phyloP scores from a whole-genome alignment of 495 filamentous ascomycete genomes.

The Lasiosphaeria miniovina region DNA sequence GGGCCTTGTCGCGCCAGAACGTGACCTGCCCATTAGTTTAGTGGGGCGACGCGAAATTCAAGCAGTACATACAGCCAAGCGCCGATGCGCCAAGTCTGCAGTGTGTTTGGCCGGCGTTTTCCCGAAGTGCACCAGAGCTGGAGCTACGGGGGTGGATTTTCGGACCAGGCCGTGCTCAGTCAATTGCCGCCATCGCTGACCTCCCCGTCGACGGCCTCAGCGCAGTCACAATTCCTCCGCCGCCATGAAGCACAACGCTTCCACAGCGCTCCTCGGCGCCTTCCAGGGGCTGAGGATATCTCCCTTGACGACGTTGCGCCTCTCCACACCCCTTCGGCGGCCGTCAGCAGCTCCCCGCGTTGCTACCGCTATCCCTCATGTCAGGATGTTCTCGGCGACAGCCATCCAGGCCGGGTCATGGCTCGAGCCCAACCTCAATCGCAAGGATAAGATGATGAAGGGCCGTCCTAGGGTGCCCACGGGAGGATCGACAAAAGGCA shows the following conservation, averaged over 20 bases:
- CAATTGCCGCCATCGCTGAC: neutral
- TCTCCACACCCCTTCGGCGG: constrained; percentile 24
- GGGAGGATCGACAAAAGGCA: constrained; percentile 86
- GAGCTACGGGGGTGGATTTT: constrained; percentile 4
- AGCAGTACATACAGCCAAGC: neutral
- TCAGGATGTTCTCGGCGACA: constrained; percentile 72
- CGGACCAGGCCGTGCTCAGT: neutral
- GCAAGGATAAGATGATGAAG: constrained; percentile 83
- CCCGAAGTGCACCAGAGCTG: neutral
- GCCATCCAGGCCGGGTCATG: constrained; percentile 60
- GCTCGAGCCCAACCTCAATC: constrained; percentile 73
- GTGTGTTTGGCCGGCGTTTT: constrained; percentile 4
- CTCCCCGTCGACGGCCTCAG: constrained; percentile 1
- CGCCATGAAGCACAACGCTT: constrained; percentile 40
- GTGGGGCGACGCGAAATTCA: neutral
- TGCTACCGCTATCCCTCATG: constrained; percentile 27
- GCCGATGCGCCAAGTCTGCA: neutral
- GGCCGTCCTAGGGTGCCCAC: constrained; percentile 84
- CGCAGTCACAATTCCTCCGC: constrained; percentile 9
- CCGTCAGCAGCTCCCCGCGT: constrained; percentile 11
- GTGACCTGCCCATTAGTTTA: constrained; percentile 1
- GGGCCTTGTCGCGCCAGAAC: constrained; percentile 12
- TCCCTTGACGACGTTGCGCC: constrained; percentile 27
- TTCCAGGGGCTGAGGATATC: constrained; percentile 44
- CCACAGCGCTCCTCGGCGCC: constrained; percentile 40